Evolutionary conservation across 495 filamentous ascomycete species (phyloP).

Genomic region (Podospora appendiculata): DNA sequence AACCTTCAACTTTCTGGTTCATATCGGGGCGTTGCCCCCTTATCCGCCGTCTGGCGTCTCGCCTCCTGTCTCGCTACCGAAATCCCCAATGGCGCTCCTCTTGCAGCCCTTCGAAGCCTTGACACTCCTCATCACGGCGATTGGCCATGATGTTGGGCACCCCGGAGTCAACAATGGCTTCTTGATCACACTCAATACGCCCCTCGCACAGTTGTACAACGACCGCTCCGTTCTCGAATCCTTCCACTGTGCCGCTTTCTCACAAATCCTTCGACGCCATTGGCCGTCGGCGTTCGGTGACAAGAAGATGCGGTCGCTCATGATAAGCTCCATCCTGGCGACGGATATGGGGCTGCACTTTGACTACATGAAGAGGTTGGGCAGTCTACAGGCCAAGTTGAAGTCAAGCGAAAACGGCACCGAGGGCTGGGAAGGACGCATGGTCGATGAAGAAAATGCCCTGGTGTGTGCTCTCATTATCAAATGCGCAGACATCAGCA

Average conservation of each 20-base stretch:
- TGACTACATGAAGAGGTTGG: constrained; percentile 84
- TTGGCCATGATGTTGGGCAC: constrained; percentile 96
- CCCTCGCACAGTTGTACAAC: constrained; percentile 95
- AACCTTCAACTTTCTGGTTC: constrained; percentile 82
- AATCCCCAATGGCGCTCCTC: constrained; percentile 61
- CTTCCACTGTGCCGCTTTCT: constrained; percentile 96
- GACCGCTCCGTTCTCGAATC: constrained; percentile 95
- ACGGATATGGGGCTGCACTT: constrained; percentile 98
- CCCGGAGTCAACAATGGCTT: constrained; percentile 98
- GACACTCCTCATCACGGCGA: constrained; percentile 84
- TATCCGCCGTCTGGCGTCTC: constrained; percentile 35
- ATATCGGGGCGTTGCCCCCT: constrained; percentile 67
- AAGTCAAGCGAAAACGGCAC: constrained; percentile 47
- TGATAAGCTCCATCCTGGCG: constrained; percentile 92
- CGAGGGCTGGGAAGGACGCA: constrained; percentile 65
- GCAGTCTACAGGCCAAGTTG: constrained; percentile 67
- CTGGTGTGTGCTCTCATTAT: constrained; percentile 83
- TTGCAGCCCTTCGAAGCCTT: constrained; percentile 80
- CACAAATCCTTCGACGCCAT: constrained; percentile 86
- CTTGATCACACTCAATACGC: constrained; percentile 83
- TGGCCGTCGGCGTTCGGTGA: constrained; percentile 79
- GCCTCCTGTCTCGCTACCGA: constrained; percentile 17
- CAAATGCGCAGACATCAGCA: constrained; percentile 98
- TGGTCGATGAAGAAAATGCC: constrained; percentile 61
- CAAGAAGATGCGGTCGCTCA: constrained; percentile 68